phyloP scores from a whole-genome alignment of 345 rosid genomes.

The Citrus sinensis region DNA sequence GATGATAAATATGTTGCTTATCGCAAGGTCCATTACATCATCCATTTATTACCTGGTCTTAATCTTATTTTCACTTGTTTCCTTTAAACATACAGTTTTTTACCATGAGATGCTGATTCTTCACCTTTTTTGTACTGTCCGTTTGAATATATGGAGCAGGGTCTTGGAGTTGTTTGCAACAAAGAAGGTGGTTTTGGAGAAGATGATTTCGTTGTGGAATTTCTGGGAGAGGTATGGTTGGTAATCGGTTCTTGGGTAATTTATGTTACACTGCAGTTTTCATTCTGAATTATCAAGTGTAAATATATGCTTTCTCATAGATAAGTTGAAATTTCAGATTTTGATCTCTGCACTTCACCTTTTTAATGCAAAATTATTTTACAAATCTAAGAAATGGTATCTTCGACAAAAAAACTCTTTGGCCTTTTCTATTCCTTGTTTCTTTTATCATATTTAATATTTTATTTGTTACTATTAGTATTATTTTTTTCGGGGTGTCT shows the following conservation, averaged over 20 bases:
- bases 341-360: neutral
- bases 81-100: neutral
- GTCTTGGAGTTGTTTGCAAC: constrained; percentile 98
- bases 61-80: constrained; percentile 1
- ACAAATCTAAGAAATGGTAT: neutral
- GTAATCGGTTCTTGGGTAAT: constrained; percentile 5
- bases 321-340: neutral
- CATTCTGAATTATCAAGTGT: neutral
- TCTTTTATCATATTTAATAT: neutral
- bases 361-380: neutral
- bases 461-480: too few relatives aligned
- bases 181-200: constrained; percentile 87
- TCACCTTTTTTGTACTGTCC: constrained; percentile 9
- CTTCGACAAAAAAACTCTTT: too few relatives aligned
- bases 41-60: neutral
- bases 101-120: constrained; percentile 16
- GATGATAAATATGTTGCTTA: constrained; percentile 97
- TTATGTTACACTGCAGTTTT: neutral
- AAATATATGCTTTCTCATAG: neutral
- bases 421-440: too few relatives aligned
- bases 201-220: constrained; percentile 99
- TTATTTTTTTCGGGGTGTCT: too few relatives aligned
- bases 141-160: constrained; percentile 46
- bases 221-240: constrained; percentile 92
- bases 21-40: constrained; percentile 62